Evolutionary conservation across 2,329 filamentous ascomycete species (phyloP), one percentile per base, ranked within the genome.

Genomic region (Arachnopeziza araneosa): DNA sequence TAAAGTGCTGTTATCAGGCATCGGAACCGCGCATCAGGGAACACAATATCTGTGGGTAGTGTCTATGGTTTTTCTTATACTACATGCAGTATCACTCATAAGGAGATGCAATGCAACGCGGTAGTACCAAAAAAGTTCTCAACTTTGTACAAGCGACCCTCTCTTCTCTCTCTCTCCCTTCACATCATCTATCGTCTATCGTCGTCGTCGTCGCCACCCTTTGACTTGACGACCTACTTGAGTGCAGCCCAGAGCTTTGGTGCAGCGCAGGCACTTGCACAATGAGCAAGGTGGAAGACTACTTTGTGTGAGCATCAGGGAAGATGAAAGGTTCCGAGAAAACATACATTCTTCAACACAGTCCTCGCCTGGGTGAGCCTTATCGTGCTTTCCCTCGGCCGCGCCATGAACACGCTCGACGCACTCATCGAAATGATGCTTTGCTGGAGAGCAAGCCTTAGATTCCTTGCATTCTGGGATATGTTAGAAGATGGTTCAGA

Each of bases 241-340:
- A 98, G 89, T 78, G 87, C 81, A 67, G 87, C 84, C 86, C 91
- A 99, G 72, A 99, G 89, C 87, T 96, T 97, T 73, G 93, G 93
- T 58, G 95, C 95, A 65, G 95, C 93, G 76, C 95, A 99, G 75
- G 88, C 81, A 72, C 85, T 90, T 66, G 93, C 91, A 82, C 95
- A 99, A 84, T 98, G 95, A 71, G 90, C 88, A 71, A 99, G 90
- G 80, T 99, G 93, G 89, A 99, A 99, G 83, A 97, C 93, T 97
- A 70, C 56, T 57, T 52, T 12, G 2, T 36, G 58, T 66, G 62
- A 67, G 62, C 53, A 52, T 44, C 23, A 30, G 32, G 8, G 24
- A 14, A 44, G 36, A 19, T 10, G 4, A 30, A 26, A 26, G 14
- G 32, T 10, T 7, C 5, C 19, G 23, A 17, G 17, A 19, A 52